These are phyloP conservation scores for Ilyonectria destructans DNA, from an alignment of 2,329 filamentous ascomycete genomes.

Conservation along the genomic window DNA sequence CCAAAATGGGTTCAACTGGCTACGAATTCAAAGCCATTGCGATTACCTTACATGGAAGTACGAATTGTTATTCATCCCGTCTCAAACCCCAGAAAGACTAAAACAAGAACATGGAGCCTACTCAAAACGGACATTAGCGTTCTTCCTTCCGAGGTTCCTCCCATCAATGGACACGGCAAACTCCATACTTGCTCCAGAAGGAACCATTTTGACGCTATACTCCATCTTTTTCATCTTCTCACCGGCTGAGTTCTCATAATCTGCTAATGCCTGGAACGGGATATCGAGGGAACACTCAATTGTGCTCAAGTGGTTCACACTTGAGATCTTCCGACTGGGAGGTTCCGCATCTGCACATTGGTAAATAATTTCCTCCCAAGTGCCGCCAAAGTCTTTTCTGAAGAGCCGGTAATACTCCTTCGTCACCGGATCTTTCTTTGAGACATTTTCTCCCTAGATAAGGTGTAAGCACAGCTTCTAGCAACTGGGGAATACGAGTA, in stretches of 20 bases:
- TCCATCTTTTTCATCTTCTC: constrained; percentile 10
- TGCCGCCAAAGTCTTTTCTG: constrained; percentile 14
- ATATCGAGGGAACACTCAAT: constrained; percentile 13
- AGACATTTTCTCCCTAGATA: constrained; percentile 18
- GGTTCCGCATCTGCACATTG: constrained; percentile 21
- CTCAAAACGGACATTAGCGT: constrained; percentile 5
- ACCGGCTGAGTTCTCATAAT: not conserved
- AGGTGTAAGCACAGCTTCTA: not conserved
- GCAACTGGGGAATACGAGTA: not conserved
- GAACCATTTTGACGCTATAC: constrained; percentile 17
- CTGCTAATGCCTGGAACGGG: not conserved
- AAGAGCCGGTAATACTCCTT: constrained; percentile 2
- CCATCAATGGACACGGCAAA: constrained; percentile 9
- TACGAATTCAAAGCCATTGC: too few species aligned
- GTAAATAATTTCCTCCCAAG: constrained; percentile 3
- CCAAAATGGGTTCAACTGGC: too few species aligned
- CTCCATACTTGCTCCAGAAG: constrained; percentile 6
- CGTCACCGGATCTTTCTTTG: constrained; percentile 16
- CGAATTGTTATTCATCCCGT: too few species aligned
- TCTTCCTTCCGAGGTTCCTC: constrained; percentile 13
- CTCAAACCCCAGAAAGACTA: too few species aligned
- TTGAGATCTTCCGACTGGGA: constrained; percentile 7
- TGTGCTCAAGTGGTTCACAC: not conserved
- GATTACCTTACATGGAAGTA: too few species aligned
- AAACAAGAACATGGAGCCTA: too few species aligned